These are phyloP conservation scores for Cladobotryum mycophilum DNA, from an alignment of 2,329 filamentous ascomycete species.

Conservation along the genomic window DNA sequence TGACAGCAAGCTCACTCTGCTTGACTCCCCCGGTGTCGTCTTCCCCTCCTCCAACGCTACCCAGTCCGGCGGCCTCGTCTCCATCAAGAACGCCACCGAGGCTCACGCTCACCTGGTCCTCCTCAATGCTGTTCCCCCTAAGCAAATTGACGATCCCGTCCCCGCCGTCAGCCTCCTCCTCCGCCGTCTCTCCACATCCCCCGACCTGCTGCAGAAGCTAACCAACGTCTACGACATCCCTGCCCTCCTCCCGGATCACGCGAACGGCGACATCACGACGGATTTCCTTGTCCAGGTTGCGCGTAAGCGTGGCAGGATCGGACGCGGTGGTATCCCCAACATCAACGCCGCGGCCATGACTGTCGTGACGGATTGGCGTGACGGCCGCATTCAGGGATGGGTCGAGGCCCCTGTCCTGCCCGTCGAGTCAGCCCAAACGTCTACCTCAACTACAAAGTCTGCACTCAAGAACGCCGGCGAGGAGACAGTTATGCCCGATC, in stretches of 20 bases:
- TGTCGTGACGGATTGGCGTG: constrained; percentile 93
- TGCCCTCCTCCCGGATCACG: constrained; percentile 61
- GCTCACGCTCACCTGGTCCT: constrained; percentile 81
- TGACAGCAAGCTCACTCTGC: constrained; percentile 86
- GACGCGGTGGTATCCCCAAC: constrained; percentile 86
- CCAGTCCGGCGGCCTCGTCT: constrained; percentile 36
- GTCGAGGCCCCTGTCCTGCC: constrained; percentile 65
- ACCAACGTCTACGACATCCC: constrained; percentile 79
- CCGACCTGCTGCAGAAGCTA: constrained; percentile 71
- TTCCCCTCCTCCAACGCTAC: constrained; percentile 62
- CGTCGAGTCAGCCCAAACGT: constrained; percentile 35
- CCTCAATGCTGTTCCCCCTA: constrained; percentile 85
- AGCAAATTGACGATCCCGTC: constrained; percentile 87
- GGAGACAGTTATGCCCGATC: constrained; percentile 49
- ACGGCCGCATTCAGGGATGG: constrained; percentile 93
- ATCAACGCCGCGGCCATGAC: constrained; percentile 81
- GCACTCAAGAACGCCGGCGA: constrained; percentile 34
- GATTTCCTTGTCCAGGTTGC: constrained; percentile 95
- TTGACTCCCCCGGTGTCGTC: constrained; percentile 91
- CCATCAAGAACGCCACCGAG: constrained; percentile 56
- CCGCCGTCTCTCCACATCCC: constrained; percentile 66
- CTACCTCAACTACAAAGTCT: constrained; percentile 18
- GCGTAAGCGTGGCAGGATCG: constrained; percentile 81
- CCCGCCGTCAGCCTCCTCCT: constrained; percentile 83
- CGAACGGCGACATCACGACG: constrained; percentile 69